Base-by-base conservation (phyloP, 768 basidiomycete species). In the Lactarius akahatsu region DNA sequence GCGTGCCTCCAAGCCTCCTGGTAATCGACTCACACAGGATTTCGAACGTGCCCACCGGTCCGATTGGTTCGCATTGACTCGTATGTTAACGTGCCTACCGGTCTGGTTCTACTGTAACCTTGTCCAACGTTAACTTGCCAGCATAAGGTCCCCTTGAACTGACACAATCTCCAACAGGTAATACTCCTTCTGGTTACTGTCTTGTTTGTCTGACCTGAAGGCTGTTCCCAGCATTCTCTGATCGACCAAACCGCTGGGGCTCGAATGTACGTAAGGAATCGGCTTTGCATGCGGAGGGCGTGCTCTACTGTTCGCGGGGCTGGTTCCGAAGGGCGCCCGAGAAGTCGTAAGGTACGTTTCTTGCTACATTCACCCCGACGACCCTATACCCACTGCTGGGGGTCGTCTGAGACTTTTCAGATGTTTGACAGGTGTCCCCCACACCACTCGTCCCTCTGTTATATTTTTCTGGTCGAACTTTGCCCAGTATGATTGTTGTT, bases 321-420 rank as follows among this genome's bases (percentile, higher is more conserved):
- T 1, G 60, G n/a, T 62, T 41, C 26, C 23, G 10, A 38, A 50
- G 13, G 38, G 36, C 36, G 15, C 61, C n/a, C 45, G 59, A 30
- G 15, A 10, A 60, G 59, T 60, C 20, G 28, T 28, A 30, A 60
- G 59, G 59, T 60, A 40, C 45, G 59, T 36, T 32, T 45, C 13
- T 45, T 30, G 55, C 32, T 32, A 34, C 30, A 56, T 4, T 34
- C 8, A 56, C 18, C n/a, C 30, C 20, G 30, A 32, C 16, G 18
- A 34, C 55, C 10, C 30, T 23, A 56, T 56, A 18, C 5, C 55
- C 55, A 56, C 32, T 56, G 16, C 13, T 30, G 30, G 20, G 54
- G 55, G 55, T 34, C 20, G 16, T 30, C 3, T 30, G 55, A 30
- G 41, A 40, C 15, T 38, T 26, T 41, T 38, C 28, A 10, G 20